Conservation (phyloP, 1,284 basidiomycete genomes). For the Ceratobasidium sp. region DNA sequence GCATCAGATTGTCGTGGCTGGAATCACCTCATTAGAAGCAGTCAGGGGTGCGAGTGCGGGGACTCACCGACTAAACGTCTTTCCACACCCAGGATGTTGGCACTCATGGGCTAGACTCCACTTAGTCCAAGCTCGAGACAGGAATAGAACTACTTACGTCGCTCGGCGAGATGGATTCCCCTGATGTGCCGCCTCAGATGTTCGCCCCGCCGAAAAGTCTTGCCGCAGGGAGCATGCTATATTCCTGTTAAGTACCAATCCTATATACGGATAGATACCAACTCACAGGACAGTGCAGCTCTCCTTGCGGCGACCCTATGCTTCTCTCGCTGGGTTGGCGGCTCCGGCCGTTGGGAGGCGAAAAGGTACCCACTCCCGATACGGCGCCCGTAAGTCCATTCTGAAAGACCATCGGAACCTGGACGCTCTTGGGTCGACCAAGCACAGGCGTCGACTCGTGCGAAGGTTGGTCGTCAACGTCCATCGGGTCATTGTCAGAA, state of each 20-base stretch:
- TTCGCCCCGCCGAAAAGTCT: conserved; percentile 22
- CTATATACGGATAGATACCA: neutral
- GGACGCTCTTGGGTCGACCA: conserved; percentile 11
- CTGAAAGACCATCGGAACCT: conserved; percentile 13
- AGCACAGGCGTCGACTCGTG: neutral
- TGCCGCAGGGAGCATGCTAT: conserved; percentile 27
- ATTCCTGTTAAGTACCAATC: neutral
- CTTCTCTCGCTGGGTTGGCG: conserved; percentile 12
- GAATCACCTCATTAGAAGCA: neutral
- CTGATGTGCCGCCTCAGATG: conserved; percentile 31
- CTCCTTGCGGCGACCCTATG: conserved; percentile 11
- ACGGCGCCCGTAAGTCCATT: neutral
- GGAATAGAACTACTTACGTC: neutral
- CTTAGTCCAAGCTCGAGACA: conserved; percentile 7
- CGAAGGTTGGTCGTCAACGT: neutral
- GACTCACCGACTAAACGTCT: conserved; percentile 77
- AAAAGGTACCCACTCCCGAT: neutral
- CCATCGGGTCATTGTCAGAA: neutral
- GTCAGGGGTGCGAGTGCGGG: neutral
- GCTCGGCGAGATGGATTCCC: conserved; percentile 33
- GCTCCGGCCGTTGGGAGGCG: conserved; percentile 7
- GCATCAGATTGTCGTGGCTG: conserved; percentile 69
- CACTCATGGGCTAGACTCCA: conserved; percentile 69
- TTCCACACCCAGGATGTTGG: conserved; percentile 75
- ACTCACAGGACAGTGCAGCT: conserved; percentile 33